These are phyloP conservation scores for Melastoma malabathricum DNA, from an alignment of 345 rosid species.

Conservation along the genomic window DNA sequence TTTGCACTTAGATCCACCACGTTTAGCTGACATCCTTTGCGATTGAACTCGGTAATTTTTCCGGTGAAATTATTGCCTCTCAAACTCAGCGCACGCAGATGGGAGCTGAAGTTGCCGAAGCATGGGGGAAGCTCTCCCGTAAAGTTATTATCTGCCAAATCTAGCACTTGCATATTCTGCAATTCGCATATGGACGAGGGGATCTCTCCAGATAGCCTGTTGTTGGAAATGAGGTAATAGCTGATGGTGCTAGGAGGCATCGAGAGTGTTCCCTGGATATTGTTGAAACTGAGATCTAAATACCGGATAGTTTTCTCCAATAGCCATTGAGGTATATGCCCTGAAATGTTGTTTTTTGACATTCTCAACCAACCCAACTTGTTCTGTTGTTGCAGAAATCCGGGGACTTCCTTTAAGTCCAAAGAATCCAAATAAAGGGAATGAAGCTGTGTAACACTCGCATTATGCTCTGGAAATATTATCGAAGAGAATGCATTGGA, in stretches of 20 bases:
- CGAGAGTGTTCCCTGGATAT: conserved; percentile 5
- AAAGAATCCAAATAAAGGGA: conserved; percentile 5
- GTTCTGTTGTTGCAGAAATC: neutral
- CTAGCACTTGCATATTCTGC: neutral
- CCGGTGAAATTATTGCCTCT: neutral
- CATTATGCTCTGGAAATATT: neutral
- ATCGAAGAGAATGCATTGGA: conserved; percentile 7
- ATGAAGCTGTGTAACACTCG: neutral
- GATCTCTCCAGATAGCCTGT: conserved; percentile 3
- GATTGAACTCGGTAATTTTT: neutral
- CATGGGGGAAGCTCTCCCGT: neutral
- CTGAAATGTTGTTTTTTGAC: neutral
- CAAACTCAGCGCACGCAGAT: neutral
- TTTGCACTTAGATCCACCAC: neutral
- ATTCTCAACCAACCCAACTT: conserved; percentile 1
- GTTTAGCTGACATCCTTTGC: too few species aligned
- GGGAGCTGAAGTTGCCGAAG: too few species aligned
- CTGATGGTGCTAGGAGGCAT: neutral
- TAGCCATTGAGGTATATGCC: too few species aligned
- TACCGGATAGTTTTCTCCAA: too few species aligned
- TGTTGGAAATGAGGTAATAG: neutral
- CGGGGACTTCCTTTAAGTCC: conserved; percentile 5
- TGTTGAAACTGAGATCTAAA: too few species aligned
- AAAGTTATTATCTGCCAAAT: conserved; percentile 4
- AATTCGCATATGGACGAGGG: neutral